phyloP scores from a whole-genome alignment of 1,284 basidiomycete species.

The Abortiporus biennis region DNA sequence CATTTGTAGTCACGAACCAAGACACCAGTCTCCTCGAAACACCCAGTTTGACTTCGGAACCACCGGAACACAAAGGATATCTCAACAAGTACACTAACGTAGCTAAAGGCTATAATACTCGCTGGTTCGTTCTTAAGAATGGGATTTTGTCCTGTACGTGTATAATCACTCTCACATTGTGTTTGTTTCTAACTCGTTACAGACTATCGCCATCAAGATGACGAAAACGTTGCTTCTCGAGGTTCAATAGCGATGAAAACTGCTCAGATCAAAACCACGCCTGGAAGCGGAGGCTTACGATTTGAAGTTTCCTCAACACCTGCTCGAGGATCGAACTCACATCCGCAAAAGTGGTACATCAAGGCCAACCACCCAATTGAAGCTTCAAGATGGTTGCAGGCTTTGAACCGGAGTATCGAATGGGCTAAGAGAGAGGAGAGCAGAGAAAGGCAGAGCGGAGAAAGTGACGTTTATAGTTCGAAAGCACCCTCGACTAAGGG shows the following conservation, averaged over 20 bases:
- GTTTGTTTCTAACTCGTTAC: conserved; percentile 2
- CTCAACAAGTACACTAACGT: conserved; percentile 90
- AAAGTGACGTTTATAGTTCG: conserved; percentile 27
- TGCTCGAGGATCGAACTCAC: conserved; percentile 36
- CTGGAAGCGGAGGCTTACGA: conserved; percentile 56
- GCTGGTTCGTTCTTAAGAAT: conserved; percentile 93
- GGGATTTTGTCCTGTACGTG: conserved; percentile 78
- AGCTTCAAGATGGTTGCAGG: conserved; percentile 82
- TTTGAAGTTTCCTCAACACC: conserved; percentile 80
- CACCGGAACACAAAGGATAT: conserved; percentile 73
- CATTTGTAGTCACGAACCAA: conserved; percentile 66
- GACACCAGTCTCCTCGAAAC: conserved; percentile 61
- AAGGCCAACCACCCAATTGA: conserved; percentile 89
- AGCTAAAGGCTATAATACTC: conserved; percentile 84
- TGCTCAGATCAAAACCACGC: conserved; percentile 54
- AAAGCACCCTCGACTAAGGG: conserved; percentile 11
- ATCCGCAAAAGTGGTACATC: conserved; percentile 80
- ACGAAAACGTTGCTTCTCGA: conserved; percentile 82
- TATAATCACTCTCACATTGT: conserved; percentile 11
- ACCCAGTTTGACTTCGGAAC: conserved; percentile 41
- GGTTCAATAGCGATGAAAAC: conserved; percentile 89
- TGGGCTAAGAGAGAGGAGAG: conserved; percentile 36
- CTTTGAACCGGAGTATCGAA: conserved; percentile 70
- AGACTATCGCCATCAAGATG: conserved; percentile 91
- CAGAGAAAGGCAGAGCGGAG: conserved; percentile 22